Conservation (phyloP, 1,284 basidiomycete species). For the Taiwanofungus camphoratus region DNA sequence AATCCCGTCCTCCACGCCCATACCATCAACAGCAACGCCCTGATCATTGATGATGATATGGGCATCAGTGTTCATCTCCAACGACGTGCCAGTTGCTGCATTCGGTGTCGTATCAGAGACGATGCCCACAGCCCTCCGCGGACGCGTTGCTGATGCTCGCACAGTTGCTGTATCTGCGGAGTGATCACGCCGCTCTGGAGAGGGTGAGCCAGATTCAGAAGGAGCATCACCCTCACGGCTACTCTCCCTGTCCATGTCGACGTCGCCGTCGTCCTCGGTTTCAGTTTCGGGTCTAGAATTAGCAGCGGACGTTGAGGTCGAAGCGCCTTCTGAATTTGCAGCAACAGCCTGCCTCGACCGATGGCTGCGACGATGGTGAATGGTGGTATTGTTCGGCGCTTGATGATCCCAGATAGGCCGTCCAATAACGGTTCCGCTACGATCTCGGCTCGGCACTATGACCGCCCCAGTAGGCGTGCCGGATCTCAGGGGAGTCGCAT, state of each 20-base stretch:
- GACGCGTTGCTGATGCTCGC: slow-evolving; percentile 24
- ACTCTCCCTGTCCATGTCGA: slow-evolving; percentile 47
- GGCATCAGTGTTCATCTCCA: slow-evolving; percentile 48
- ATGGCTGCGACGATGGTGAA: slow-evolving; percentile 24
- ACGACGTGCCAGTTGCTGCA: slow-evolving; percentile 29
- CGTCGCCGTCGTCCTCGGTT: slow-evolving; percentile 67
- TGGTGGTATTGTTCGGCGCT: slow-evolving; percentile 17
- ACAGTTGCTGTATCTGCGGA: slow-evolving; percentile 29
- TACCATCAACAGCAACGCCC: slow-evolving; percentile 39
- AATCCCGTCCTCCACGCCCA: slow-evolving; percentile 66
- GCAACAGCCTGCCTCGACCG: slow-evolving; percentile 26
- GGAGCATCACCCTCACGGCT: slow-evolving; percentile 29
- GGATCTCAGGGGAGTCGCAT: slow-evolving; percentile 50
- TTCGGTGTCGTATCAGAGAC: slow-evolving; percentile 44
- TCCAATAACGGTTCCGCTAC: slow-evolving; percentile 70
- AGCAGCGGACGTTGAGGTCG: slow-evolving; percentile 49
- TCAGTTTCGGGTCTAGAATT: slow-evolving; percentile 64
- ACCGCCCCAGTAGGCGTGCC: slow-evolving; percentile 56
- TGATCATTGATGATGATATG: slow-evolving; percentile 64
- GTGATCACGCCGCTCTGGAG: slow-evolving; percentile 35
- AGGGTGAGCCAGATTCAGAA: slow-evolving; percentile 24
- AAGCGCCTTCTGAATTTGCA: slow-evolving; percentile 30
- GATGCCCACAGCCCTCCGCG: slow-evolving; percentile 54
- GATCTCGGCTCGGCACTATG: slow-evolving; percentile 51
- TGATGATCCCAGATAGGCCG: slow-evolving; percentile 55